phyloP scores from a whole-genome alignment of 2,329 filamentous ascomycete species.

The Claviceps citrina region DNA sequence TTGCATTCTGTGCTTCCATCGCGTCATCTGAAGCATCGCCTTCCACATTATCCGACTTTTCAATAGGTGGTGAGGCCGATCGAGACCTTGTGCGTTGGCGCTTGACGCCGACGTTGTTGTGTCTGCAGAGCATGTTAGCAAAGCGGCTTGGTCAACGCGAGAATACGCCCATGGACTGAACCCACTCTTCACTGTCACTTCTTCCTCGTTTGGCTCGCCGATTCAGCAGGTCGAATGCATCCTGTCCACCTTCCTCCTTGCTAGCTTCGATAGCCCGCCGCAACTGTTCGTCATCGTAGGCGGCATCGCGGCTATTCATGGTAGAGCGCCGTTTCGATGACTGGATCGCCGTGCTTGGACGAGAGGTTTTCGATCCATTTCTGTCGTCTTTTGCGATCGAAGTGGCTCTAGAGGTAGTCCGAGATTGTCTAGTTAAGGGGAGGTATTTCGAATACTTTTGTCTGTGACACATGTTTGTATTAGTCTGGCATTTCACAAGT shows the following conservation, averaged over 20 bases:
- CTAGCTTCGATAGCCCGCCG: conserved; percentile 87
- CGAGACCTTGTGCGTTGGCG: conserved; percentile 70
- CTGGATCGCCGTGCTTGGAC: conserved; percentile 33
- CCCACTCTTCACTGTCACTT: conserved; percentile 90
- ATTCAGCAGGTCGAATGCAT: conserved; percentile 34
- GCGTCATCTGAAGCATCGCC: conserved; percentile 61
- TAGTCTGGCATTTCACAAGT: conserved; percentile 15
- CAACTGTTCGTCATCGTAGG: conserved; percentile 86
- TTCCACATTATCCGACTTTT: conserved; percentile 32
- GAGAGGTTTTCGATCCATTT: conserved; percentile 40
- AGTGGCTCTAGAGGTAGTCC: conserved; percentile 43
- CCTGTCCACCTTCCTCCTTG: conserved; percentile 55
- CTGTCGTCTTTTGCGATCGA: conserved; percentile 51
- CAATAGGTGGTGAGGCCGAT: conserved; percentile 43
- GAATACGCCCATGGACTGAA: conserved; percentile 13
- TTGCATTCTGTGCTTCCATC: conserved; percentile 30
- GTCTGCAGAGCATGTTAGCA: conserved; percentile 22
- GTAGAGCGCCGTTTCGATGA: conserved; percentile 77
- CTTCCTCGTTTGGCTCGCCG: conserved; percentile 68
- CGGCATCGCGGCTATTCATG: conserved; percentile 91
- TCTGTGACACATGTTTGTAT: conserved; percentile 26
- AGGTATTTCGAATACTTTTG: conserved; percentile 54
- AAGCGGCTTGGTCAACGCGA: conserved; percentile 12
- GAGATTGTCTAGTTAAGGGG: conserved; percentile 41
- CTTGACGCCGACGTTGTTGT: conserved; percentile 57